Percentiles rank a stretch among this genome's conserved stretches.
Evolutionary conservation across 345 rosid species (phyloP).

Genomic region (Gossypium rotundifolium): DNA sequence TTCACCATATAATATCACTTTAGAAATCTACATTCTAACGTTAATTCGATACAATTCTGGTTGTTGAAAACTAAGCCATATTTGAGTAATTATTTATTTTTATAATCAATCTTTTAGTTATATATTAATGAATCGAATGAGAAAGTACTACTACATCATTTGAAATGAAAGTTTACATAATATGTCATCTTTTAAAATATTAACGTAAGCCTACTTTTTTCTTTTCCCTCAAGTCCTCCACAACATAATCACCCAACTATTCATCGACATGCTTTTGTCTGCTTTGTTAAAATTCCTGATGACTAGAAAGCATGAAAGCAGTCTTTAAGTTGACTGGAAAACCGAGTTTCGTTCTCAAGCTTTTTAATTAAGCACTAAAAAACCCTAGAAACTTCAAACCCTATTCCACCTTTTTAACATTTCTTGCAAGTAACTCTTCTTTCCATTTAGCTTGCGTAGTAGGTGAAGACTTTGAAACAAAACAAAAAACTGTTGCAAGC

Average conservation of each 20-base stretch:
- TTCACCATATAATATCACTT: too few species aligned
- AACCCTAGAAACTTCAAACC: slow-evolving; percentile 17
- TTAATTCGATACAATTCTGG: too few species aligned
- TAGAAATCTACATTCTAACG: neutral
- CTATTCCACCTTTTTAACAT: neutral
- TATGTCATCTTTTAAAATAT: too few species aligned
- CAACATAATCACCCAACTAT: neutral
- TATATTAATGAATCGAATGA: too few species aligned
- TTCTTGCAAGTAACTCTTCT: slow-evolving; percentile 27
- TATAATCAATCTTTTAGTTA: too few species aligned
- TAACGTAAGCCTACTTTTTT: too few species aligned
- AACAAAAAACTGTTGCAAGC: neutral
- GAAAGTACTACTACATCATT: too few species aligned
- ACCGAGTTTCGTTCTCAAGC: slow-evolving; percentile 16
- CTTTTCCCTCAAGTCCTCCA: neutral
- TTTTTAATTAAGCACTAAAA: slow-evolving; percentile 18
- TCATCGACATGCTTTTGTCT: neutral
- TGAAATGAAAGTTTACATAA: too few species aligned
- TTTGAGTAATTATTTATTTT: too few species aligned
- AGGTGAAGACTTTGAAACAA: slow-evolving; percentile 19
- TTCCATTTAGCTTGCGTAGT: slow-evolving; percentile 20
- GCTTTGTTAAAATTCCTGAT: neutral
- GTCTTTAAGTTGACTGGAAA: neutral
- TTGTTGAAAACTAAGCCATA: too few species aligned
- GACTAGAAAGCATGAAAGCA: neutral